Percentiles rank a stretch among this genome's conserved stretches.
Conservation (phyloP, 208 protist genomes). For the Wallacemonas collosoma region DNA sequence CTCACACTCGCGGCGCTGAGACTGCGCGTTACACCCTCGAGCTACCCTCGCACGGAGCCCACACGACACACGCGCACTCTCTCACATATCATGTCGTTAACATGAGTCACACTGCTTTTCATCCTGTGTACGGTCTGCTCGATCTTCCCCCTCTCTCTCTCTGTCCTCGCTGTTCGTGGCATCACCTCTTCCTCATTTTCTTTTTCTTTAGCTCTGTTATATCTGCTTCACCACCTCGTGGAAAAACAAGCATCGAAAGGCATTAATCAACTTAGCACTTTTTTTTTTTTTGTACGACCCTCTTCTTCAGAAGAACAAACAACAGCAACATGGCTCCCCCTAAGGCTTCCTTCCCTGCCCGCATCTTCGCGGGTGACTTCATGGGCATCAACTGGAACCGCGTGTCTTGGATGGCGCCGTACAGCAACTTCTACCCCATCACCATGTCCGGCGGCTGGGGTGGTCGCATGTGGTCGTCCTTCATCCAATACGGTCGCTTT, state of each 20-base stretch:
- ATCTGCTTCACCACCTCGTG: no score
- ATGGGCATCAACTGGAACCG: slow-evolving; percentile 88
- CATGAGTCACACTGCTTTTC: no score
- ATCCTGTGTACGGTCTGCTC: background rate
- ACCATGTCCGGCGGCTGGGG: slow-evolving; percentile 83
- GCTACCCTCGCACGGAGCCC: no score
- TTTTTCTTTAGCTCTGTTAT: background rate
- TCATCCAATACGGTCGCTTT: slow-evolving; percentile 86
- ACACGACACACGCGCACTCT: background rate
- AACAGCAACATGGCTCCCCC: slow-evolving; percentile 68
- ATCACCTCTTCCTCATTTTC: background rate
- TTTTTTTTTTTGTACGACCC: background rate
- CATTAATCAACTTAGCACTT: slow-evolving; percentile 3
- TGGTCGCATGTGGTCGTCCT: slow-evolving; percentile 84
- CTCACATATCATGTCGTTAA: background rate
- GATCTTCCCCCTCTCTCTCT: background rate
- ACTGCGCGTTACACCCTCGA: no score
- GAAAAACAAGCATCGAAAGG: background rate
- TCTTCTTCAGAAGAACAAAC: slow-evolving; percentile 7
- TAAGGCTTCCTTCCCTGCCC: slow-evolving; percentile 71
- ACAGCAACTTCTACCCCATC: slow-evolving; percentile 91
- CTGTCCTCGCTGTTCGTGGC: background rate
- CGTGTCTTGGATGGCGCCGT: slow-evolving; percentile 87
- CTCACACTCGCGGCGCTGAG: no score
- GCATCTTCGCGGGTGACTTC: slow-evolving; percentile 84